A percentile compares a stretch with the other conserved stretches of the same genome.
Conservation (phyloP, 2,329 filamentous ascomycete species). For the Coccinonectria pachysandricola region DNA sequence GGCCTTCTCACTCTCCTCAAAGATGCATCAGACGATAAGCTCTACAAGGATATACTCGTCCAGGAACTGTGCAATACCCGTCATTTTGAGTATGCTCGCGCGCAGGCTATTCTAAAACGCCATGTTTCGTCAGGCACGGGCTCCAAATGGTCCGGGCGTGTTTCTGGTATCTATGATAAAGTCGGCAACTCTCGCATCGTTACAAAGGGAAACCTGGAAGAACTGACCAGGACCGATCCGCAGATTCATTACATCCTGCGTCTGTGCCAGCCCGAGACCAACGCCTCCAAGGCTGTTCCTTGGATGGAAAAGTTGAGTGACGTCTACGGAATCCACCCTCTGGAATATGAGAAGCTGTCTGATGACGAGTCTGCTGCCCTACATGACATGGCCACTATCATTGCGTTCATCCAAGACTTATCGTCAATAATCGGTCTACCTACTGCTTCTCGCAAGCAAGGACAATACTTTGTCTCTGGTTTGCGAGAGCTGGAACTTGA, state of each 20-base stretch:
- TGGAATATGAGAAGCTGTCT: slow-evolving; percentile 23
- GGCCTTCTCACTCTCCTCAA: slow-evolving; percentile 26
- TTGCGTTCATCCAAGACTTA: slow-evolving; percentile 30
- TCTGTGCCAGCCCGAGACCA: slow-evolving; percentile 31
- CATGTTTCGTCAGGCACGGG: slow-evolving; percentile 26
- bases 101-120: slow-evolving; percentile 30
- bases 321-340: slow-evolving; percentile 24
- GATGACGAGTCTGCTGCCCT: slow-evolving; percentile 26
- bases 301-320: slow-evolving; percentile 32
- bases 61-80: slow-evolving; percentile 37
- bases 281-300: slow-evolving; percentile 22
- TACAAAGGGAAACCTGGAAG: slow-evolving; percentile 31
- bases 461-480: slow-evolving; percentile 25
- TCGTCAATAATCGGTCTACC: slow-evolving; percentile 26
- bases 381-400: slow-evolving; percentile 26
- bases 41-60: slow-evolving; percentile 24
- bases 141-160: slow-evolving; percentile 31
- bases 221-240: slow-evolving; percentile 26
- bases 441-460: slow-evolving; percentile 27
- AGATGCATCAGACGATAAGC: slow-evolving; percentile 16
- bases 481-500: slow-evolving; percentile 26
- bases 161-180: slow-evolving; percentile 25
- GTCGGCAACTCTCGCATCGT: slow-evolving; percentile 24
- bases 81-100: slow-evolving; percentile 31
- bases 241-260: slow-evolving; percentile 34